Percentiles rank a stretch among this genome's conserved stretches.
Evolutionary conservation across 371 early-diverging fungal genomes (phyloP).

Genomic region (Apophysomyces sp.): DNA sequence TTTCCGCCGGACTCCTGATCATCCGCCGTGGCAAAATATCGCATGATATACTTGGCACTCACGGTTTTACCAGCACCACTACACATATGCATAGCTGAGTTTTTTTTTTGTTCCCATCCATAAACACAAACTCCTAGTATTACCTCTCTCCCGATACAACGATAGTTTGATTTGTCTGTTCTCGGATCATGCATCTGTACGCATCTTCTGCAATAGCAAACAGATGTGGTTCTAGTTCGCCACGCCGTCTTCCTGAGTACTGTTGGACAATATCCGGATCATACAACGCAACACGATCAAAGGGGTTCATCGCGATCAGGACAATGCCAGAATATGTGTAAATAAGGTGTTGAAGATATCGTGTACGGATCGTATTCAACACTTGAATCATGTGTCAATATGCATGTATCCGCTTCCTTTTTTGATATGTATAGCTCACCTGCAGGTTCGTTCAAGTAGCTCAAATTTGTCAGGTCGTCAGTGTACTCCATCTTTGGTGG

Average conservation of each 20-base stretch:
- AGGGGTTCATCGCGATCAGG: constrained; percentile 98
- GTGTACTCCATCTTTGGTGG: constrained; percentile 87
- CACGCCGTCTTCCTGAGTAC: constrained; percentile 88
- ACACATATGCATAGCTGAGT: constrained; percentile 1
- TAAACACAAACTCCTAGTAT: not conserved
- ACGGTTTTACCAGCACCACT: constrained; percentile 93
- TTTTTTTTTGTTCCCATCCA: not conserved
- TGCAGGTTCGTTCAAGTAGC: constrained; percentile 89
- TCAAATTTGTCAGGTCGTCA: constrained; percentile 90
- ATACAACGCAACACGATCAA: constrained; percentile 86
- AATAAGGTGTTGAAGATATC: constrained; percentile 88
- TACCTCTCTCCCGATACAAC: constrained; percentile 96
- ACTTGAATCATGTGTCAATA: constrained; percentile 38
- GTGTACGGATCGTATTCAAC: constrained; percentile 83
- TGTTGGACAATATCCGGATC: constrained; percentile 82
- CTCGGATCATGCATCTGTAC: constrained; percentile 88
- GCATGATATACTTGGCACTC: constrained; percentile 93
- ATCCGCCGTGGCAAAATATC: constrained; percentile 92
- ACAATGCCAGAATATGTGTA: constrained; percentile 99
- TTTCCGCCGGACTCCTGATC: constrained; percentile 47
- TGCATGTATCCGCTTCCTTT: not conserved
- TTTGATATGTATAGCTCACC: constrained; percentile 58
- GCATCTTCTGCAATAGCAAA: constrained; percentile 97
- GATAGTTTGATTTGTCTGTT: constrained; percentile 92
- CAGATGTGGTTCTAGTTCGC: constrained; percentile 95